phyloP scores from a whole-genome alignment of 108 stramenopile species.

The Skeletonema potamos region DNA sequence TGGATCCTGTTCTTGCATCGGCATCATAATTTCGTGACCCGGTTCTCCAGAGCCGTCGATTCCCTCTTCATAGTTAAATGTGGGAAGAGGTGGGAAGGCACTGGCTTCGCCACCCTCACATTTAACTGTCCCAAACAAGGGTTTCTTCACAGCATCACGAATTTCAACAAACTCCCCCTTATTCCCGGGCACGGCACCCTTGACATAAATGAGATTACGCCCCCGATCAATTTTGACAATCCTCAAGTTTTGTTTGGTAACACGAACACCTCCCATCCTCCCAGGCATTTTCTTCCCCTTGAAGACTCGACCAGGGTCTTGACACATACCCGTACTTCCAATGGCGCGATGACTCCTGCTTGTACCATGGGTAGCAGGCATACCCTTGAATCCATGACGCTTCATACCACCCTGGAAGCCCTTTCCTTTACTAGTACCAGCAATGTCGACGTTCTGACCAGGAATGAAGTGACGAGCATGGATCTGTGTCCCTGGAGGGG shows the following conservation, averaged over 20 bases:
- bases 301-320: slow-evolving; percentile 95
- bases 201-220: slow-evolving; percentile 88
- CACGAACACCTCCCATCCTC: slow-evolving; percentile 87
- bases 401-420: slow-evolving; percentile 99
- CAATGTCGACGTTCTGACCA: slow-evolving; percentile 95
- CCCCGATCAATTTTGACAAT: slow-evolving; percentile 94
- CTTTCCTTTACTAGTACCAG: slow-evolving; percentile 93
- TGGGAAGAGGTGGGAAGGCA: slow-evolving; percentile 79
- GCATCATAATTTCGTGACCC: slow-evolving; percentile 86
- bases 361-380: slow-evolving; percentile 95
- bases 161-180: slow-evolving; percentile 92
- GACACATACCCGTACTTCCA: slow-evolving; percentile 88
- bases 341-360: slow-evolving; percentile 89
- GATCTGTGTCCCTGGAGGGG: slow-evolving; percentile 81
- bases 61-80: slow-evolving; percentile 75
- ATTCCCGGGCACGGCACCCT: slow-evolving; percentile 92
- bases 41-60: slow-evolving; percentile 80
- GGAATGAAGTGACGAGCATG: slow-evolving; percentile 96
- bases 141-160: slow-evolving; percentile 89
- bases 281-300: slow-evolving; percentile 99
- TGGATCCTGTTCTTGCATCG: slow-evolving; percentile 76
- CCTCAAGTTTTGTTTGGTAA: slow-evolving; percentile 87
- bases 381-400: slow-evolving; percentile 91
- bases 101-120: slow-evolving; percentile 57
- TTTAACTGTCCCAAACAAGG: slow-evolving; percentile 76